A percentile compares a stretch with the other conserved stretches of the same genome.
Evolutionary conservation across 2,329 filamentous ascomycete genomes (phyloP).

Genomic region (Periconia sp.): DNA sequence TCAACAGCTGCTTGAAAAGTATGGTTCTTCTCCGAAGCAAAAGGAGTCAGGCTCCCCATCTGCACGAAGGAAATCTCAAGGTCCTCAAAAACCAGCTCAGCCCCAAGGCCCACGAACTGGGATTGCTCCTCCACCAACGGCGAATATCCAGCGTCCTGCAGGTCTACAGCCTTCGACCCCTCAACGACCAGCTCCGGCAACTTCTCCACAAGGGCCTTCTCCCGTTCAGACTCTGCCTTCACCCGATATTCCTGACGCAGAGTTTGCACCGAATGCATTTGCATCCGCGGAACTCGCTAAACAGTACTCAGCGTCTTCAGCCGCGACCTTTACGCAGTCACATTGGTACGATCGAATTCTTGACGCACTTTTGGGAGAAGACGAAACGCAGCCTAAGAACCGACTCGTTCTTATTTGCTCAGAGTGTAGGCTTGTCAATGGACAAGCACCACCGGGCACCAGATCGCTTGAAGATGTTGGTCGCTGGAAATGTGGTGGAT

Average conservation of each 20-base stretch:
- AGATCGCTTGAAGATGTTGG: conserved; percentile 79
- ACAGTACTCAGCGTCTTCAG: conserved; percentile 40
- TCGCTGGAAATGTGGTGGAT: conserved; percentile 87
- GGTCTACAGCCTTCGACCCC: conserved; percentile 39
- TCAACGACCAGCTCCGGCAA: conserved; percentile 21
- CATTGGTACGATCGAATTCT: conserved; percentile 96
- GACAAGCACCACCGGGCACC: conserved; percentile 89
- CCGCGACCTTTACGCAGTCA: conserved; percentile 50
- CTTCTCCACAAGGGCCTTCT: conserved; percentile 26
- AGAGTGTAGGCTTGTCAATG: conserved; percentile 87
- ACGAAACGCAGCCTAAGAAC: conserved; percentile 91
- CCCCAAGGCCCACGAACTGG: conserved; percentile 55
- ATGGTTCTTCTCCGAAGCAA: conserved; percentile 66
- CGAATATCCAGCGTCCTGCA: conserved; percentile 62
- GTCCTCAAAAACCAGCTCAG: conserved; percentile 31
- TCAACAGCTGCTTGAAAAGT: conserved; percentile 90
- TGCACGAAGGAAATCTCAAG: conserved; percentile 37
- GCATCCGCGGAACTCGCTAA: conserved; percentile 28
- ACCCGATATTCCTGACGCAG: conserved; percentile 52
- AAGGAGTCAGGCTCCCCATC: conserved; percentile 48
- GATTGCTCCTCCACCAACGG: conserved; percentile 66
- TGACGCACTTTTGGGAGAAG: conserved; percentile 90
- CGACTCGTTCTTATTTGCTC: conserved; percentile 85
- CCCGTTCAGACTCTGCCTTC: conserved; percentile 26
- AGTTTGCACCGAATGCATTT: conserved; percentile 79